Evolutionary conservation across 176 grass and related monocot genomes (phyloP).

Genomic region (Canna indica): DNA sequence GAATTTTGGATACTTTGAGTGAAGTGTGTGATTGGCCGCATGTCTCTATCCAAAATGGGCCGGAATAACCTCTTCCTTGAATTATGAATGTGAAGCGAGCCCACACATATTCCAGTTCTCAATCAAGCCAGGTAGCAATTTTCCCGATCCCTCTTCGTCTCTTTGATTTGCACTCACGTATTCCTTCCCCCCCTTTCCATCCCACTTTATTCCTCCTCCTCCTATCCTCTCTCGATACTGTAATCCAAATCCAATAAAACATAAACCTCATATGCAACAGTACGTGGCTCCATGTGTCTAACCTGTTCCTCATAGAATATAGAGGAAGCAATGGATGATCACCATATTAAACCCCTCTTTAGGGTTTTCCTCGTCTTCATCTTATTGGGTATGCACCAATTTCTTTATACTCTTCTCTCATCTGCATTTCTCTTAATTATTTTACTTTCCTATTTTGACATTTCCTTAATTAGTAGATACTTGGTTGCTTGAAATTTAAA

Average conservation of each 20-base stretch:
- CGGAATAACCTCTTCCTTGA: too few relatives aligned
- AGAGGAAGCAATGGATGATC: not conserved
- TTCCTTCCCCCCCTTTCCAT: not conserved
- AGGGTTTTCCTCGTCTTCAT: not conserved
- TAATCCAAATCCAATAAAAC: not conserved
- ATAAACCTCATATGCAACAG: not conserved
- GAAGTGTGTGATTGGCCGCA: too few relatives aligned
- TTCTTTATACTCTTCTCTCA: not conserved
- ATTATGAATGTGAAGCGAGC: not conserved
- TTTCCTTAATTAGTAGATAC: too few relatives aligned
- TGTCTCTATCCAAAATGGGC: too few relatives aligned
- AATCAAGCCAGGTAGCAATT: not conserved
- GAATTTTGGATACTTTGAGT: too few relatives aligned
- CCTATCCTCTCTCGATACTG: not conserved
- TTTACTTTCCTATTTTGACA: not conserved
- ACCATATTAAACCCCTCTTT: not conserved
- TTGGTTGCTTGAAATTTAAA: too few relatives aligned
- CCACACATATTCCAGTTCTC: not conserved
- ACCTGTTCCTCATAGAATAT: not conserved
- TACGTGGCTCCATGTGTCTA: not conserved
- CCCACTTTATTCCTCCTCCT: not conserved
- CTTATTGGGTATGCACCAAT: not conserved
- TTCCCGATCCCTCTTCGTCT: not conserved
- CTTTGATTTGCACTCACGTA: not conserved
- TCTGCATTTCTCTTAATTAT: not conserved